Evolutionary conservation across 495 filamentous ascomycete species (phyloP).

Genomic region (Sabuloglossum arenarium): DNA sequence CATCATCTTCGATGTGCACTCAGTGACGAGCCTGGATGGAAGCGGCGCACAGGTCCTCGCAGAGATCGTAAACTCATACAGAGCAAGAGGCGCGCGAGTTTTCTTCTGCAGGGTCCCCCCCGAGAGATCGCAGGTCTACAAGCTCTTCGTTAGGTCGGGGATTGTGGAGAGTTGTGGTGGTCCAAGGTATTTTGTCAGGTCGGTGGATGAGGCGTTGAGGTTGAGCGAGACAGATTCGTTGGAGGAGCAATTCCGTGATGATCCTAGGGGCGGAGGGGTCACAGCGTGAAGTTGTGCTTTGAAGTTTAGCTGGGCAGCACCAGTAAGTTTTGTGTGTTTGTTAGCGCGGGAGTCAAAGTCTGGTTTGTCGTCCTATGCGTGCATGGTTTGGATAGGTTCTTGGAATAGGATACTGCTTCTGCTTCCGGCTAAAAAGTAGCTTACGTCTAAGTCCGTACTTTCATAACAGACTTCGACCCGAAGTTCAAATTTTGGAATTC

Average conservation of each 20-base stretch:
- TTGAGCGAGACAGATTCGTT: slow-evolving; percentile 45
- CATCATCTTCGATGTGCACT: slow-evolving; percentile 92
- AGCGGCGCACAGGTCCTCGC: slow-evolving; percentile 77
- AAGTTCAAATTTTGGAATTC: too few relatives aligned
- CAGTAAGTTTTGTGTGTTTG: background rate
- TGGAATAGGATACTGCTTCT: slow-evolving; percentile 38
- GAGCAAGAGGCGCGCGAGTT: slow-evolving; percentile 49
- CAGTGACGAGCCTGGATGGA: slow-evolving; percentile 80
- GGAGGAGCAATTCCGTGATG: slow-evolving; percentile 6
- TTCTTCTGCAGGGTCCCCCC: slow-evolving; percentile 70
- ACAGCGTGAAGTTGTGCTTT: background rate
- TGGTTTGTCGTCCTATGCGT: background rate
- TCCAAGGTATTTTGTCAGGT: slow-evolving; percentile 51
- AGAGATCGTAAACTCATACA: slow-evolving; percentile 70
- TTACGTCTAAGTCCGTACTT: too few relatives aligned
- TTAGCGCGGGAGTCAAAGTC: background rate
- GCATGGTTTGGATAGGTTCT: slow-evolving; percentile 39
- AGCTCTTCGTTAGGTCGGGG: slow-evolving; percentile 54
- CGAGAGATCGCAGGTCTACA: slow-evolving; percentile 40
- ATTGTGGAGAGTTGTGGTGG: slow-evolving; percentile 68
- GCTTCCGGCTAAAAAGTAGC: background rate
- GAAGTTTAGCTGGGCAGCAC: background rate
- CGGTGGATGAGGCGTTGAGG: slow-evolving; percentile 65
- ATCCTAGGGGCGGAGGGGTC: background rate
- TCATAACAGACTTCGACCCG: too few relatives aligned